These are phyloP conservation scores for Neurospora tetraspora DNA, from an alignment of 495 filamentous ascomycete genomes.

Conservation along the genomic window DNA sequence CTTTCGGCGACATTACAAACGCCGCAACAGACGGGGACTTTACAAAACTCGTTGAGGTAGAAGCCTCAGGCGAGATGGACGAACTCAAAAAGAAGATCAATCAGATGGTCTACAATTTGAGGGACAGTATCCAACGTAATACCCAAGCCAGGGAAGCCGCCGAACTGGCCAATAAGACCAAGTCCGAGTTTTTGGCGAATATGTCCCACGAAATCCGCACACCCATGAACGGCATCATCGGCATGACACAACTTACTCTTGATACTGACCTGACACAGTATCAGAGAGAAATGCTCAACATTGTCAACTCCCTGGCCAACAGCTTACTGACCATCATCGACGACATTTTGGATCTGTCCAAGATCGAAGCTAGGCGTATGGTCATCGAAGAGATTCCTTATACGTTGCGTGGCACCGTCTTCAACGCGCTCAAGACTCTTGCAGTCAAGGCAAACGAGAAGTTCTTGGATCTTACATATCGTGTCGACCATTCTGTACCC, in stretches of 20 bases:
- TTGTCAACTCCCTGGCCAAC: slow-evolving; percentile 95
- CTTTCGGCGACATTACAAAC: slow-evolving; percentile 96
- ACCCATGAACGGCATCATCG: slow-evolving; percentile 81
- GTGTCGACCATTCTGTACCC: slow-evolving; percentile 87
- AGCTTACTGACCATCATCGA: slow-evolving; percentile 98
- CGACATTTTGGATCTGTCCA: slow-evolving; percentile 96
- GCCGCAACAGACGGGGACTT: slow-evolving; percentile 96
- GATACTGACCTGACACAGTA: slow-evolving; percentile 93
- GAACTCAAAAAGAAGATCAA: slow-evolving; percentile 99
- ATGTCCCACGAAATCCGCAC: slow-evolving; percentile 99
- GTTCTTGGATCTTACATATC: slow-evolving; percentile 85
- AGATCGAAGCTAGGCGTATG: slow-evolving; percentile 99
- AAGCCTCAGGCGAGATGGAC: slow-evolving; percentile 98
- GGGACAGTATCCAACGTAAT: slow-evolving; percentile 95
- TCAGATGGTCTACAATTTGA: slow-evolving; percentile 92
- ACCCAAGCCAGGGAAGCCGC: slow-evolving; percentile 94
- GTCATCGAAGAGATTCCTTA: slow-evolving; percentile 98
- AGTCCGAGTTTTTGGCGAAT: slow-evolving; percentile 97
- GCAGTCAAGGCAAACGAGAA: slow-evolving; percentile 97
- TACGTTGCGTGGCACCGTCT: slow-evolving; percentile 88
- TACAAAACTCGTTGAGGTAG: slow-evolving; percentile 93
- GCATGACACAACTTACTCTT: slow-evolving; percentile 94
- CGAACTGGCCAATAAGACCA: slow-evolving; percentile 95
- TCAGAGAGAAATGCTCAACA: slow-evolving; percentile 97
- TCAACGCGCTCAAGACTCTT: slow-evolving; percentile 94